Conservation (phyloP, 352 stramenopile genomes). For the Globisporangium rhizosaccharum region DNA sequence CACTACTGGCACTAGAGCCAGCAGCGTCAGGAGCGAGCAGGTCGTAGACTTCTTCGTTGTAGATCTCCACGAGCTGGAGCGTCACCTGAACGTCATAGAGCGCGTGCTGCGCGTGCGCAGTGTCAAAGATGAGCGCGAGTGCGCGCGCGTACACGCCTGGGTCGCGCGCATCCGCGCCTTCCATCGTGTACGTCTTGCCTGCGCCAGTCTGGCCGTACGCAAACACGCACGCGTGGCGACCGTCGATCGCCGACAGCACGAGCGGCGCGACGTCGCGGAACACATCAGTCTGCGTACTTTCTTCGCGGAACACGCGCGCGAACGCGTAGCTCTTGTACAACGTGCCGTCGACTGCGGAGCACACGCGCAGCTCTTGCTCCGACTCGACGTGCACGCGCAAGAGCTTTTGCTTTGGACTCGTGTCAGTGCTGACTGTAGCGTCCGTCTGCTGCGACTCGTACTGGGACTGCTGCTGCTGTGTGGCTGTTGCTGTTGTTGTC, state of each 20-base stretch:
- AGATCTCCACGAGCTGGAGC: constrained; percentile 77
- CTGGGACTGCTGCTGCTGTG: constrained; percentile 8
- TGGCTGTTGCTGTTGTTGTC: background rate
- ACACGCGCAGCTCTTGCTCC: constrained; percentile 15
- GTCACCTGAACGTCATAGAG: constrained; percentile 30
- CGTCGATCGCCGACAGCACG: constrained; percentile 84
- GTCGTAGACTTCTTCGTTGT: constrained; percentile 86
- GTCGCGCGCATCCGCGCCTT: constrained; percentile 15
- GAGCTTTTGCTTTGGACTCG: constrained; percentile 7
- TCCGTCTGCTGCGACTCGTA: background rate
- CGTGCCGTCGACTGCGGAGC: constrained; percentile 35
- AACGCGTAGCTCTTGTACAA: constrained; percentile 84
- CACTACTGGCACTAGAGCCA: constrained; percentile 1
- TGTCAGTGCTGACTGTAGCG: background rate
- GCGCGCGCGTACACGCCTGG: constrained; percentile 41
- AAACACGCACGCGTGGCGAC: constrained; percentile 93
- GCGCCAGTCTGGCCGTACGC: constrained; percentile 90
- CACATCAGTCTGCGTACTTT: constrained; percentile 70
- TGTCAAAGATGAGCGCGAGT: constrained; percentile 36
- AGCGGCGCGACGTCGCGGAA: constrained; percentile 92
- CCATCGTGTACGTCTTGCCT: constrained; percentile 38
- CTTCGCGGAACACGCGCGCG: constrained; percentile 77
- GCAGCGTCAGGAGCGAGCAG: constrained; percentile 28
- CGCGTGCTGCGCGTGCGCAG: constrained; percentile 27
- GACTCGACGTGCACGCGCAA: constrained; percentile 21